Evolutionary conservation across 768 basidiomycete genomes (phyloP).

Genomic region (Mycena venus): DNA sequence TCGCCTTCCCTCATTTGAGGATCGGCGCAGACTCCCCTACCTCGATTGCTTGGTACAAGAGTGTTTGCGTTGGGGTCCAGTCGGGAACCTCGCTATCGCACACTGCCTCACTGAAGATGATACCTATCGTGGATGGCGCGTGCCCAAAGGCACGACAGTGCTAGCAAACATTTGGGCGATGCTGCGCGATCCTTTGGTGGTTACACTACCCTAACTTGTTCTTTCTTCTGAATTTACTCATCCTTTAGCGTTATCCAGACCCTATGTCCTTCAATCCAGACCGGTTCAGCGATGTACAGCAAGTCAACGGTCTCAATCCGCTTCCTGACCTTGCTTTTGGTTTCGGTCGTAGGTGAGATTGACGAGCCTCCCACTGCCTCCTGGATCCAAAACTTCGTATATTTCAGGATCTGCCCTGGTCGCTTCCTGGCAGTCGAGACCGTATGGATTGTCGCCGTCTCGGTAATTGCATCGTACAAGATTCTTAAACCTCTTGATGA

Average conservation of each 20-base stretch:
- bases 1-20: conserved; percentile 28
- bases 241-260: conserved; percentile 50
- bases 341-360: conserved; percentile 17
- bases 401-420: conserved; percentile 58
- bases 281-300: conserved; percentile 52
- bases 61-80: conserved; percentile 43
- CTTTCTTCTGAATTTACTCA: no score
- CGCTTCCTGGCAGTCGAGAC: conserved; percentile 58
- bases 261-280: conserved; percentile 64
- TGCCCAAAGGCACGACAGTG: conserved; percentile 49
- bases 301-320: conserved; percentile 17
- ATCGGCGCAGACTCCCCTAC: conserved; percentile 51
- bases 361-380: background rate
- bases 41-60: conserved; percentile 56
- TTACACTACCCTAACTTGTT: background rate
- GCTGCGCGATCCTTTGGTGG: conserved; percentile 57
- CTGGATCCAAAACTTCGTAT: no score
- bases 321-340: conserved; percentile 20
- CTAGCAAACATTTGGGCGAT: conserved; percentile 54
- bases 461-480: conserved; percentile 56
- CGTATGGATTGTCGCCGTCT: conserved; percentile 60
- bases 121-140: conserved; percentile 56
- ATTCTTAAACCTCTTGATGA: conserved; percentile 54
- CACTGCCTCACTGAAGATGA: conserved; percentile 50
- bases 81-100: conserved; percentile 6